Base-by-base conservation (phyloP, 768 basidiomycete species). In the Boletales sp. region DNA sequence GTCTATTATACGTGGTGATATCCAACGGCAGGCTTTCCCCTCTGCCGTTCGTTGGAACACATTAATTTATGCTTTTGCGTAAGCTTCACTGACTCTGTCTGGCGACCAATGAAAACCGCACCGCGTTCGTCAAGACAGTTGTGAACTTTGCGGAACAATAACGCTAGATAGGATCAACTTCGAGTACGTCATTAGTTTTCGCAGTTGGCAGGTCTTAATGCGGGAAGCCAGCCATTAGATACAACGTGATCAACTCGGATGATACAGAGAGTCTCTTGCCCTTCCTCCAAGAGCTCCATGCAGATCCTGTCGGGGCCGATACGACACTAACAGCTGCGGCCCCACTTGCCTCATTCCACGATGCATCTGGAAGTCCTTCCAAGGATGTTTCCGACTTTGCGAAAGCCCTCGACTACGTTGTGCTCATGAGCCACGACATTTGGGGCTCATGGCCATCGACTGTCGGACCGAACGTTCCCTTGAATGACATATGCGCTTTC, bases 391-490 rank as follows among this genome's bases (percentile, higher is more conserved):
- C 84, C 21, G 83, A 39, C 0, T 94, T 93, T 58, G 84, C 83
- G 6, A 58, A 77, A 3, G 81, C 85, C 4, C 75, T 97, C 43
- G 83, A 86, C 62, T 82, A 78, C 68, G 73, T 87, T 54, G 67
- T 70, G 14, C 67, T 81, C 56, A 86, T 87, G 84, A 75, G 79
- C 60, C 86, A 87, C 62, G 86, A 86, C 54, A 55, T 84, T 40
- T 76, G 74, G 66, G 80, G 82, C 7, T 66, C 74, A 11, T 76
- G 76, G 68, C 73, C 74, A 34, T 59, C 76, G 54, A 57, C 80
- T 55, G 75, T 81, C 43, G 92, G 92, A 4, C 81, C 94, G 5
- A 91, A 89, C 63, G 80, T 93, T 2, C 92, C 94, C 2, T 70
- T 96, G 34, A 74, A 83, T 53, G 85, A 95, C 63, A 78, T 78